Evolutionary conservation across 2,329 filamentous ascomycete species (phyloP).

Genomic region (Aspergillus aculeatinus): DNA sequence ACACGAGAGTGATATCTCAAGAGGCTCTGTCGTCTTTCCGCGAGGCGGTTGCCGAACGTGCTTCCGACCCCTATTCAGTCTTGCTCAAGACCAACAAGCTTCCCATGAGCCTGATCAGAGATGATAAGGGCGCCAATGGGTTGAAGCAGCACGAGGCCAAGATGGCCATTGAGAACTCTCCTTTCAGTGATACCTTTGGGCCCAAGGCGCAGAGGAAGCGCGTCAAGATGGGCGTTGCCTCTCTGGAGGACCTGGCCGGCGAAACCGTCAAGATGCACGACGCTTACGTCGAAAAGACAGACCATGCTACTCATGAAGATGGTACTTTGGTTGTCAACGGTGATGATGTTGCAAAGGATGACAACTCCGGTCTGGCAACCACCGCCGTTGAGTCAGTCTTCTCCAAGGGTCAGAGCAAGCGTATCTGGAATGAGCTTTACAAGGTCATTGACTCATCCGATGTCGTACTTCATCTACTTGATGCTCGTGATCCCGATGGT

Average conservation of each 20-base stretch:
- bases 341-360: conserved; percentile 47
- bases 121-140: conserved; percentile 74
- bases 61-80: conserved; percentile 86
- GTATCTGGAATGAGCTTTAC: conserved; percentile 96
- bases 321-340: conserved; percentile 63
- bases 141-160: conserved; percentile 91
- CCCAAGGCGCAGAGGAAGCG: conserved; percentile 91
- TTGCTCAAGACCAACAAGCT: conserved; percentile 97
- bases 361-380: conserved; percentile 46
- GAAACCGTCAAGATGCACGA: conserved; percentile 79
- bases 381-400: conserved; percentile 83
- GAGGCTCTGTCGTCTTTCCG: conserved; percentile 84
- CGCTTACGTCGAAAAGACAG: conserved; percentile 74
- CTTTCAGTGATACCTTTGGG: conserved; percentile 86
- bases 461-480: conserved; percentile 91
- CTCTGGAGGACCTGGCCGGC: conserved; percentile 76
- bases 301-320: conserved; percentile 74
- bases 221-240: conserved; percentile 81
- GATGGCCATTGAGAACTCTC: conserved; percentile 83
- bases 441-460: conserved; percentile 96
- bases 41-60: conserved; percentile 86
- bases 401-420: conserved; percentile 89
- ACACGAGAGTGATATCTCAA: conserved; percentile 86
- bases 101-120: conserved; percentile 88
- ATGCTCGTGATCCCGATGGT: conserved; percentile 84